Base-by-base conservation (phyloP, 129 eudicot species). In the Erigeron canadensis region DNA sequence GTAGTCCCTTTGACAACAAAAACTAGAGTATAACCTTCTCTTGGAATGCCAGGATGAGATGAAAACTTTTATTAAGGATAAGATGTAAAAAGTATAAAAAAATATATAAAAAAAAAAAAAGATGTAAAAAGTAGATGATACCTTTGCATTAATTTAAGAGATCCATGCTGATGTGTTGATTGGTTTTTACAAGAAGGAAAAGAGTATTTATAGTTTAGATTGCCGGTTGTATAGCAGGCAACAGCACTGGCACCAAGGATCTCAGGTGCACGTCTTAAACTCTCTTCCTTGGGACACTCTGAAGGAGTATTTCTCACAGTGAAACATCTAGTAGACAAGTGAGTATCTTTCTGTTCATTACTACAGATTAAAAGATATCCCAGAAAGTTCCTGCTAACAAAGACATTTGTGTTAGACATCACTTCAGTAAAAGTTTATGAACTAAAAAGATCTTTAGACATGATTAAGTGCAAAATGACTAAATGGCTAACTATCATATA, bases 201-300 rank as follows among this genome's bases (percentile, higher is more conserved):
- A 54, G 84, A 54, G 73, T 79, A 51, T 46, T 75, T 81, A 55
- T 75, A 51, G 37, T 65, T 67, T 60, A n/a, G 57, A 69, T 54
- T 63, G 53, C 85, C 88, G 6, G 80, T 68, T 60, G 81, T 71
- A 80, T 80, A 82, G 72, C 98, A 92, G 71, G 95, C 89, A 73
- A 87, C 91, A 12, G 80, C 84, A 67, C 84, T 82, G 6, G 96
- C 96, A 81, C 95, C 98, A 75, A 86, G 59, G 46, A 89, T 85
- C 79, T 92, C 98, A 75, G 56, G 71, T 56, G 88, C 81, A 28
- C 88, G 79, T 81, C 64, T 82, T 55, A 92, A 50, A 22, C 82
- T 84, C 41, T 82, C 85, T 50, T 84, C 91, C 21, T 83, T 80
- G 59, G 65, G 72, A 62, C 53, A 59, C 67, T 79, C 86, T 73